Evolutionary conservation across 2,329 filamentous ascomycete genomes (phyloP), one percentile per base, ranked within the genome.

Genomic region (Venturia carpophila): DNA sequence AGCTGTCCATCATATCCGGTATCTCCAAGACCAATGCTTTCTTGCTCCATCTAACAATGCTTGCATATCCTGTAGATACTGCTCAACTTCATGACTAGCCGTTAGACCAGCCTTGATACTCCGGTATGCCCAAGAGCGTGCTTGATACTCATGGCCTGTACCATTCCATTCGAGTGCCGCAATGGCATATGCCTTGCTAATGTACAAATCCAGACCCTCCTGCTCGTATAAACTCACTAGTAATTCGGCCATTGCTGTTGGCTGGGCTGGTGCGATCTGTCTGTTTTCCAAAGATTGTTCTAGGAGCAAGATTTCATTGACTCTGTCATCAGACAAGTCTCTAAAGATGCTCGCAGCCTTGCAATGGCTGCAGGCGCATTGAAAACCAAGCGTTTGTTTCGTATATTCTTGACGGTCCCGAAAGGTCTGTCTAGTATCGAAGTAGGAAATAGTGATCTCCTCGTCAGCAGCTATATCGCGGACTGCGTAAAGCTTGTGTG

Each of bases 401-500:
- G 77, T 70, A 13, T 69, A 69, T 43, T 68, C 65, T 43, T 74
- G 73, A 6, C 77, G 70, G 30, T 70, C 69, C 2, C 68, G 60
- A 9, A 69, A 69, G 2, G 73, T 67, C 64, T 76, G 74, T 9
- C 78, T 68, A 17, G 73, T 69, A 43, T 71, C 73, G 56, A 49
- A 75, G 68, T 78, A 78, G 27, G 74, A 73, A 39, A 78, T 71
- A 9, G 75, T 78, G 13, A 79, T 72, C 67, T 79, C 77, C 65
- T 79, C 78, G 0, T 75, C 76, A 0, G 71, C 70, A 15, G 69
- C 63, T 39, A 79, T 76, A 49, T 75, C 74, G 17, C 73, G 68
- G 4, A 45, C 11, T 56, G 52, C 52, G 52, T 56, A 56, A 13
- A 27, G 5, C 52, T 37, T 56, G 21, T 56, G 52, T 56, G 52